Conservation (phyloP, 2,329 filamentous ascomycete species). For the Capronia americana region DNA sequence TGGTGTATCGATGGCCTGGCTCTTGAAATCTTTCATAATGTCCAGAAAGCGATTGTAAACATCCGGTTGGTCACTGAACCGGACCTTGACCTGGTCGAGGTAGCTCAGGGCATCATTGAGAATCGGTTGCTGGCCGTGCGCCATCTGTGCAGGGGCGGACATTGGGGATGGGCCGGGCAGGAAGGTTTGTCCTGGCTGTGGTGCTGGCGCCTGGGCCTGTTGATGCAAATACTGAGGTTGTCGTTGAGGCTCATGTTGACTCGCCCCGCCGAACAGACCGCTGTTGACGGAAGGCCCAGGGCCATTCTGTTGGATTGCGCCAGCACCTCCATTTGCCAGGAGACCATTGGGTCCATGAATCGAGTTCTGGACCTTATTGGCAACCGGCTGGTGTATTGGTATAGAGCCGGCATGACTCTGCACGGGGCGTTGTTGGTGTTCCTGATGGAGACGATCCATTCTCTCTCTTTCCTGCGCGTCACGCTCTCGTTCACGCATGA, state of each 20-base stretch:
- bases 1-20: conserved; percentile 95
- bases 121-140: conserved; percentile 84
- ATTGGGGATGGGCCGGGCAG: conserved; percentile 52
- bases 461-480: conserved; percentile 65
- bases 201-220: conserved; percentile 52
- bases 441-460: conserved; percentile 64
- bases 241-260: conserved; percentile 60
- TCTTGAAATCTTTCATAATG: conserved; percentile 99
- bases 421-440: conserved; percentile 73
- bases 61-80: conserved; percentile 94
- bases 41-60: conserved; percentile 97
- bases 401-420: conserved; percentile 89
- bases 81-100: conserved; percentile 96
- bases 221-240: conserved; percentile 68
- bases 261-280: conserved; percentile 58
- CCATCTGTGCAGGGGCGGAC: conserved; percentile 63
- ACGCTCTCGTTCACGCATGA: conserved; percentile 60
- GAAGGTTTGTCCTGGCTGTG: conserved; percentile 58
- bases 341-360: conserved; percentile 93
- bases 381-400: conserved; percentile 92
- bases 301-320: conserved; percentile 58
- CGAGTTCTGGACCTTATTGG: conserved; percentile 76
- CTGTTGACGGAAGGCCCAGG: conserved; percentile 64
- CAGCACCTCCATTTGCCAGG: conserved; percentile 73
- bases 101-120: conserved; percentile 88